Evolutionary conservation across 345 rosid genomes (phyloP), one percentile per base, ranked within the genome.

Genomic region (Salix arbutifolia): DNA sequence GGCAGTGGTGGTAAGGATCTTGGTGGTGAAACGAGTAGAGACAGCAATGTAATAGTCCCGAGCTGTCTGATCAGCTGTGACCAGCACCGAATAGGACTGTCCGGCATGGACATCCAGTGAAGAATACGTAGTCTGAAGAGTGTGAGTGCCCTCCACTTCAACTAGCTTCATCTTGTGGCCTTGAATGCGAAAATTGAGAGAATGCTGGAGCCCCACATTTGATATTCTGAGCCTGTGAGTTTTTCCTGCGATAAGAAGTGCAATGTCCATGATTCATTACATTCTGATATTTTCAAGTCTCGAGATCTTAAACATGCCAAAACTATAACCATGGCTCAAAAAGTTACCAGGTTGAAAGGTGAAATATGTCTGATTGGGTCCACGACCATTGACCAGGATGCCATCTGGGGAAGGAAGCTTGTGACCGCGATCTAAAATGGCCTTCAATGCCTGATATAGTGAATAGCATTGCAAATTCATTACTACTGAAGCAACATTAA

Each of bases 121-220:
- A 2, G 88, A 77, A 76, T 89, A 90, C 18, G 82, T 73, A 69
- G 87, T 83, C 76, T 95, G 99, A 35, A 91, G 67, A 0, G 99
- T 91, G 81, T 95, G 97, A 21, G 96, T 92, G 35, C 99, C 99
- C 71, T 95, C 97, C 0, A 91, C 97, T 84, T 95, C 99, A 9
- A 95, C 93, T 44, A 95, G 88, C 83, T 85, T 87, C 94, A 95
- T 81, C 50, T 50, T 77, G 85, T 95, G 99, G 40, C 90, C 94
- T 42, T 84, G 86, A 61, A 95, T 87, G 4, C 91, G 87, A 70
- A 95, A 90, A 75, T 89, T 93, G 28, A 95, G 83, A 2, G 97
- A 61, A 65, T 87, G 83, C 42, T 89, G 87, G 23, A 93, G 89
- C 28, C 99, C 99, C 2, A 95, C 99, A 62, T 95, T 95, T 25